Evolutionary conservation across 768 basidiomycete genomes (phyloP).

Genomic region (Tulasnella sp.): DNA sequence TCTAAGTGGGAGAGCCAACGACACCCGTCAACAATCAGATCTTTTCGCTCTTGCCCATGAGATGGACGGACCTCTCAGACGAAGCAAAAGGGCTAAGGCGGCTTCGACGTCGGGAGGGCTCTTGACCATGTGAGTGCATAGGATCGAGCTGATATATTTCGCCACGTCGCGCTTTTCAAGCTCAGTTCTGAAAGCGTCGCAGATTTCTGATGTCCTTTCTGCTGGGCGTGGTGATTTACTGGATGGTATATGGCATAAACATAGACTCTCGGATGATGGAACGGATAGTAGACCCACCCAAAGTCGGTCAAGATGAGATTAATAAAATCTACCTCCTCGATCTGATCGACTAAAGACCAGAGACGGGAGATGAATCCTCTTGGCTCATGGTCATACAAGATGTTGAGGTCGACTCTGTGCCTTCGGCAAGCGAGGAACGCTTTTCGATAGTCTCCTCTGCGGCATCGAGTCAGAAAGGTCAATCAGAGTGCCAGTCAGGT

Average conservation of each 20-base stretch:
- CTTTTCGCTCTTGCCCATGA: not conserved
- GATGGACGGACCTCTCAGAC: slow-evolving; percentile 52
- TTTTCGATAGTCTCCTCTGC: slow-evolving; percentile 60
- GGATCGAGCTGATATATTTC: slow-evolving; percentile 78
- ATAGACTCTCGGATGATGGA: not conserved
- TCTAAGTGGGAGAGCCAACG: slow-evolving; percentile 25
- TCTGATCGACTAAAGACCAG: slow-evolving; percentile 63
- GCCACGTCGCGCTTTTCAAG: slow-evolving; percentile 61
- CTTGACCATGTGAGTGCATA: slow-evolving; percentile 90
- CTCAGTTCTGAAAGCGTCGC: slow-evolving; percentile 61
- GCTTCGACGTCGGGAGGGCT: slow-evolving; percentile 84
- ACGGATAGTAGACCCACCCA: slow-evolving; percentile 42
- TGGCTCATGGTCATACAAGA: slow-evolving; percentile 76
- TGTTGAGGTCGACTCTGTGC: slow-evolving; percentile 83
- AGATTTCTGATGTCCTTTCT: slow-evolving; percentile 55
- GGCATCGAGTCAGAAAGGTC: not conserved
- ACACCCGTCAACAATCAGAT: not conserved
- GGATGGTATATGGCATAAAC: slow-evolving; percentile 2
- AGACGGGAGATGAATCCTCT: slow-evolving; percentile 52
- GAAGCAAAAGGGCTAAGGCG: slow-evolving; percentile 61
- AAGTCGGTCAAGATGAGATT: slow-evolving; percentile 83
- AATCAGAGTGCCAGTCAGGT: not conserved
- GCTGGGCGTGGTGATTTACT: slow-evolving; percentile 51
- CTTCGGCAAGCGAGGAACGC: slow-evolving; percentile 88
- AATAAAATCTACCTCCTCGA: slow-evolving; percentile 82